Conservation (phyloP, 192 early-diverging fungal genomes). For the Coemansia sp. region DNA sequence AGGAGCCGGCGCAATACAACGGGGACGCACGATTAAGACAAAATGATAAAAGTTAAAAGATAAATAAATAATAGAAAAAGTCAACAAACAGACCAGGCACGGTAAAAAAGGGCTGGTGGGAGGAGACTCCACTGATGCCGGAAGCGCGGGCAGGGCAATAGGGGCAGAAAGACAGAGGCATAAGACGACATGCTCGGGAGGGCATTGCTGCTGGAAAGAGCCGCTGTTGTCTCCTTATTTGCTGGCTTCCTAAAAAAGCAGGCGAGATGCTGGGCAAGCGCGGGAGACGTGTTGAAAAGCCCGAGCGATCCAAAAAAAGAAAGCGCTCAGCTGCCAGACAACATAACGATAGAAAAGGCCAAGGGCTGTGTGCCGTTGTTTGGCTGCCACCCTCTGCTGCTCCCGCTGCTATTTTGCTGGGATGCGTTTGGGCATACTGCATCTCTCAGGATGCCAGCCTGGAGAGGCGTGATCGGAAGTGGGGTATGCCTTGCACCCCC, state of each 20-base stretch:
- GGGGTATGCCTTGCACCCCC: background rate
- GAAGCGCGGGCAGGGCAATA: background rate
- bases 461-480: background rate
- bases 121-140: background rate
- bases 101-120: background rate
- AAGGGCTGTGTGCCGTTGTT: background rate
- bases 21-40: background rate
- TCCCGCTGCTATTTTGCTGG: too few relatives aligned
- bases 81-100: background rate
- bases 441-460: background rate
- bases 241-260: background rate
- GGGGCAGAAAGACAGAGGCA: background rate
- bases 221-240: background rate
- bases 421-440: too few relatives aligned
- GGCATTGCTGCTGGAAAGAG: background rate
- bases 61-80: conserved; percentile 1
- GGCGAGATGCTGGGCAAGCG: background rate
- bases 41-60: background rate
- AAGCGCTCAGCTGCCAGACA: background rate
- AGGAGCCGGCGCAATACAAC: background rate
- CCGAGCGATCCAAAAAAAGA: background rate
- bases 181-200: background rate
- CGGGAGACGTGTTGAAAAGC: conserved; percentile 1
- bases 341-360: background rate
- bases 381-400: too few relatives aligned